Conservation (phyloP, 2,329 filamentous ascomycete species). For the Aureobasidium lini region DNA sequence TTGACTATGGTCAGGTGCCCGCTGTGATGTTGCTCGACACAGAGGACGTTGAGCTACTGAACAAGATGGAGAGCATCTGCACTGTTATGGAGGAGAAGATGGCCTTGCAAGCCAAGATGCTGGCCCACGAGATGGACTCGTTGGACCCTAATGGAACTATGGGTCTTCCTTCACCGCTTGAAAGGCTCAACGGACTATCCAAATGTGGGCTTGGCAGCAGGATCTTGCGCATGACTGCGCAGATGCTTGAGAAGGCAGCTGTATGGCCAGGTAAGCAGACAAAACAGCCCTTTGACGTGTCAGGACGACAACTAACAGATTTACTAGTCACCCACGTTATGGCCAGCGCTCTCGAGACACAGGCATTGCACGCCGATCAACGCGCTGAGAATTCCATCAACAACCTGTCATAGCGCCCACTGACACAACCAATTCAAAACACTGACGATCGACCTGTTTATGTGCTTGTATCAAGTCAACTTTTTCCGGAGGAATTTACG, state of each 20-base stretch:
- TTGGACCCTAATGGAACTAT: constrained; percentile 45
- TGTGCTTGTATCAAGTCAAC: not conserved
- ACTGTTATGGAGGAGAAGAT: constrained; percentile 73
- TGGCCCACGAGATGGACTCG: constrained; percentile 44
- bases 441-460: not conserved
- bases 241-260: constrained; percentile 79
- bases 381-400: constrained; percentile 45
- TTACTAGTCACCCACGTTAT: constrained; percentile 59
- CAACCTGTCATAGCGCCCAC: not conserved
- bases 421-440: not conserved
- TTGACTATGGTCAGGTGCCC: constrained; percentile 72
- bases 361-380: constrained; percentile 56
- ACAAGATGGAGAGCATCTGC: constrained; percentile 75
- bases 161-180: constrained; percentile 30
- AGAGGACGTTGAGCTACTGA: constrained; percentile 78
- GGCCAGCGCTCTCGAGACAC: constrained; percentile 57
- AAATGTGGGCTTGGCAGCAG: constrained; percentile 72
- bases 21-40: constrained; percentile 86
- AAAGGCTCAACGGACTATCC: constrained; percentile 47
- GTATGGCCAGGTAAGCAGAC: constrained; percentile 76
- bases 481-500: not conserved
- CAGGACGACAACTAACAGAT: constrained; percentile 5
- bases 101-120: constrained; percentile 42
- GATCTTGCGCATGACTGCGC: constrained; percentile 74
- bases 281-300: not conserved